A percentile compares a stretch with the other conserved stretches of the same genome.
These are phyloP conservation scores for Artemisia tridentata DNA, from an alignment of 129 eudicot genomes.

Conservation along the genomic window DNA sequence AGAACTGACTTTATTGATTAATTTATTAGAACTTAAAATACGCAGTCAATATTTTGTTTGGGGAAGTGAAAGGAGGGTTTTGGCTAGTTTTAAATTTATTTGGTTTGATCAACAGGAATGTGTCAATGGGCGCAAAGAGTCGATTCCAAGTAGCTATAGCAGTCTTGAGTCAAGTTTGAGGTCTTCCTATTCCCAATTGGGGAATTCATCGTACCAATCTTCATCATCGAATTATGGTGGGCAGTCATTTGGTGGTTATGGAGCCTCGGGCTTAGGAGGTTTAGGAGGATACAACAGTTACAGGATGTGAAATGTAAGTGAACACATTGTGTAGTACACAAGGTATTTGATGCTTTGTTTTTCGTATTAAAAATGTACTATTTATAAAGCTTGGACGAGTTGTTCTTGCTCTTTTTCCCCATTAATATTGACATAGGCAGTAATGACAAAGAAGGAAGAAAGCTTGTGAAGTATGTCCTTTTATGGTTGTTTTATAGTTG, in stretches of 20 bases:
- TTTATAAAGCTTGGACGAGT: conserved; percentile 12
- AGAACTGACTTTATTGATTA: not conserved
- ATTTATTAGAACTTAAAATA: not conserved
- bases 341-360: conserved; percentile 23
- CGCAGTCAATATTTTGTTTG: not conserved
- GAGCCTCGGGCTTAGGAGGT: conserved; percentile 69
- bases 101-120: conserved; percentile 36
- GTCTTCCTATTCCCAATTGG: conserved; percentile 58
- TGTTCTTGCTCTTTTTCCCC: not conserved
- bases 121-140: conserved; percentile 43
- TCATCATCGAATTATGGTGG: conserved; percentile 45
- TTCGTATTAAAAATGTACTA: conserved; percentile 20
- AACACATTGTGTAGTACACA: conserved; percentile 7
- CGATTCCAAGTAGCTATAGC: conserved; percentile 41
- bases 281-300: conserved; percentile 58
- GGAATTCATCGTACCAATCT: conserved; percentile 43
- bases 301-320: conserved; percentile 47
- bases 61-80: no score
- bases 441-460: conserved; percentile 4
- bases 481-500: not conserved
- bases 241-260: conserved; percentile 44
- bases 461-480: not conserved
- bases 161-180: conserved; percentile 55
- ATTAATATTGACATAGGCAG: conserved; percentile 6
- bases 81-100: not conserved